A percentile compares a stretch with the other conserved stretches of the same genome.
These are phyloP conservation scores for Planoprotostelium fungivorum DNA, from an alignment of 78 protist genomes.

Conservation along the genomic window DNA sequence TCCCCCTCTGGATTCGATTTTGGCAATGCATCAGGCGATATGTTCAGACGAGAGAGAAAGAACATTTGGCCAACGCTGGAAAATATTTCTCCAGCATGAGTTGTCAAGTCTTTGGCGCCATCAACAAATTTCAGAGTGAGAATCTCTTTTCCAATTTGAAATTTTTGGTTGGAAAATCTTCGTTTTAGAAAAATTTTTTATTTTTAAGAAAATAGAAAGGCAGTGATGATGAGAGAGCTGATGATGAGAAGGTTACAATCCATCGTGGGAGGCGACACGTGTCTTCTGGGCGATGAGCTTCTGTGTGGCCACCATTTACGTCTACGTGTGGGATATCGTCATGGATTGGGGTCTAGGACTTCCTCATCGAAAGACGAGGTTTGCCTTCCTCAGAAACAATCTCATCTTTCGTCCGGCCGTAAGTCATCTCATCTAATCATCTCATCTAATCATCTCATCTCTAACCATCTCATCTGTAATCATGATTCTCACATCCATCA, in stretches of 20 bases:
- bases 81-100: neutral
- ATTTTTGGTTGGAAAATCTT: too few species aligned
- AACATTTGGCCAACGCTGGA: neutral
- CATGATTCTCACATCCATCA: too few species aligned
- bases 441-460: too few species aligned
- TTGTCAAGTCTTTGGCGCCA: neutral
- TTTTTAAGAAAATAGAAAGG: too few species aligned
- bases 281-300: neutral
- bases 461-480: too few species aligned
- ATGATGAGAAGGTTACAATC: neutral
- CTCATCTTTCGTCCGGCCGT: neutral
- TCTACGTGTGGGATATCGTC: neutral
- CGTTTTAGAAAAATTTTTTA: too few species aligned
- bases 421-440: too few species aligned
- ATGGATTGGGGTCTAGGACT: neutral
- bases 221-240: too few species aligned
- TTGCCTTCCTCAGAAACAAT: neutral
- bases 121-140: conserved; percentile 1
- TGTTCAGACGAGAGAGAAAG: neutral
- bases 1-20: neutral
- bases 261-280: neutral
- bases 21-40: neutral
- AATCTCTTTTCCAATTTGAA: too few species aligned
- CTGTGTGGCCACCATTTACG: neutral
- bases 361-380: neutral